Evolutionary conservation across 2,329 filamentous ascomycete genomes (phyloP).

Genomic region (Monosporascus ibericus): DNA sequence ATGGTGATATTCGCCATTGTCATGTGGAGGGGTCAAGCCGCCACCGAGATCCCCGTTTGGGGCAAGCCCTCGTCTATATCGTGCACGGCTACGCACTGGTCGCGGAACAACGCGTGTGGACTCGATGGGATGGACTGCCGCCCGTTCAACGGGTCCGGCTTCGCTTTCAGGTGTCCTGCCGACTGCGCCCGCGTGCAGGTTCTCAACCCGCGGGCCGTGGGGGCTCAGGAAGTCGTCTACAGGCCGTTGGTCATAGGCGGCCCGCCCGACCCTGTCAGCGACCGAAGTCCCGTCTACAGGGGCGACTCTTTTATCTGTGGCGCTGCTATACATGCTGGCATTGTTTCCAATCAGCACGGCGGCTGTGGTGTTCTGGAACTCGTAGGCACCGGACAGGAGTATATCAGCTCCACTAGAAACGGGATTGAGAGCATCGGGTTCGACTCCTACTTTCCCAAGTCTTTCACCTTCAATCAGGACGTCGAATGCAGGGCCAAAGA

Average conservation of each 20-base stretch:
- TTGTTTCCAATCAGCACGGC: constrained; percentile 64
- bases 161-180: constrained; percentile 70
- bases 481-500: constrained; percentile 67
- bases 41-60: constrained; percentile 60
- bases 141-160: constrained; percentile 64
- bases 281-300: constrained; percentile 60
- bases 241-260: constrained; percentile 63
- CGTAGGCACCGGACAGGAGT: constrained; percentile 61
- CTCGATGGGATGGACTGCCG: constrained; percentile 69
- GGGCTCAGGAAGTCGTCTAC: constrained; percentile 61
- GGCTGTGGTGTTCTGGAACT: constrained; percentile 78
- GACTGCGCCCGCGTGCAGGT: constrained; percentile 61
- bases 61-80: constrained; percentile 59
- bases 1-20: constrained; percentile 63
- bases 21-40: constrained; percentile 54
- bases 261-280: constrained; percentile 36
- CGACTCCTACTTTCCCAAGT: constrained; percentile 81
- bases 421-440: constrained; percentile 75
- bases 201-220: constrained; percentile 69
- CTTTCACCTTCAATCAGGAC: constrained; percentile 67
- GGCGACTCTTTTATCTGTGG: constrained; percentile 86
- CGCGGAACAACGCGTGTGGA: constrained; percentile 63
- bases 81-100: constrained; percentile 68
- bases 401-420: constrained; percentile 57
- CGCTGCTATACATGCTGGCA: constrained; percentile 76